Conservation (phyloP, 164 flowering plant species). For the Tetrastigma voinierianum region DNA sequence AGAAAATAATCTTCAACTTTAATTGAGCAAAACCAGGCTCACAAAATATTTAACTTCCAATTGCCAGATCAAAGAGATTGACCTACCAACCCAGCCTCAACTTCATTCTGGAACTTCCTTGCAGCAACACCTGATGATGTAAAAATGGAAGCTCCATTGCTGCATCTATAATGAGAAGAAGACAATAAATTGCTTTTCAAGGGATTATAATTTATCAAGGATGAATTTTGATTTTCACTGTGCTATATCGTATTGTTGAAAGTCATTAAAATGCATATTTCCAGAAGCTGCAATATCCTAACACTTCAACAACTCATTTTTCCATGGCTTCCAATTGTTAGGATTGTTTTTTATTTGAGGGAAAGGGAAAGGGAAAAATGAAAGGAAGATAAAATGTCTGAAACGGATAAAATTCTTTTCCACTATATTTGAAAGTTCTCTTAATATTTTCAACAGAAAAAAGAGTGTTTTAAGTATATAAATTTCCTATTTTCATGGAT, state of each 20-base stretch:
- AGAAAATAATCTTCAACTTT: background rate
- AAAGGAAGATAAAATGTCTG: too few species aligned
- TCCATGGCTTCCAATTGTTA: too few species aligned
- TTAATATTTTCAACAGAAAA: too few species aligned
- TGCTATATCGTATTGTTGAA: background rate
- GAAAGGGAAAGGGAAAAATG: too few species aligned
- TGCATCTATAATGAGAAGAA: conserved; percentile 27
- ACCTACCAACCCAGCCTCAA: conserved; percentile 60
- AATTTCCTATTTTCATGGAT: too few species aligned
- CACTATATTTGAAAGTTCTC: too few species aligned
- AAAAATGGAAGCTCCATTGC: conserved; percentile 67
- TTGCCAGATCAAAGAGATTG: background rate
- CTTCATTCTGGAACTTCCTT: conserved; percentile 66
- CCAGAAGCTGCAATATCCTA: too few species aligned
- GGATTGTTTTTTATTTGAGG: too few species aligned
- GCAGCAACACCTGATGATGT: conserved; percentile 63
- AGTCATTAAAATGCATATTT: too few species aligned
- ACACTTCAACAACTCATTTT: too few species aligned
- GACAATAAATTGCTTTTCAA: background rate
- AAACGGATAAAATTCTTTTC: too few species aligned
- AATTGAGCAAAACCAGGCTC: background rate
- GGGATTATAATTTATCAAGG: background rate
- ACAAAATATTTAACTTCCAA: background rate
- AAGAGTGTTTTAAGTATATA: too few species aligned
- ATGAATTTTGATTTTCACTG: background rate